phyloP scores from a whole-genome alignment of 306 rosid species.

The Abrus precatorius region DNA sequence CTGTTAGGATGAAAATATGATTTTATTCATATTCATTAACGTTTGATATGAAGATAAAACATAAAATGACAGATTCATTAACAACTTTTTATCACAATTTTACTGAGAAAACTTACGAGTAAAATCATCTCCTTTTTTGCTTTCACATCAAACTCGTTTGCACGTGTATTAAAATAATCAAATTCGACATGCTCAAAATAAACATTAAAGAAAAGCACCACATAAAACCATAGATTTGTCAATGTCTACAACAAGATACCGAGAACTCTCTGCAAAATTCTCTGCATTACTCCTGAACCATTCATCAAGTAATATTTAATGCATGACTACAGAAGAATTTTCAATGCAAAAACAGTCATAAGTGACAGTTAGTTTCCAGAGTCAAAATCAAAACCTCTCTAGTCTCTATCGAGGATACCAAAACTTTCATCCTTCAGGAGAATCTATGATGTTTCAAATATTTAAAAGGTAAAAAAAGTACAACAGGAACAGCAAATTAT shows the following conservation, averaged over 20 bases:
- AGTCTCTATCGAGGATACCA: constrained; percentile 39
- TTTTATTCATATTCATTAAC: background rate
- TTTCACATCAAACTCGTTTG: background rate
- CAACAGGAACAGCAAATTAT: constrained; percentile 43
- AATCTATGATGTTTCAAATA: constrained; percentile 43
- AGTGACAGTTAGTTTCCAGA: constrained; percentile 38
- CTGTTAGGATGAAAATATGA: background rate
- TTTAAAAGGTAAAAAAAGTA: background rate
- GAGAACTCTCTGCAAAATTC: constrained; percentile 2
- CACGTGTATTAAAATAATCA: background rate
- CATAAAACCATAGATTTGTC: background rate
- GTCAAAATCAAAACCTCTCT: constrained; percentile 44
- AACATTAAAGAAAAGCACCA: background rate
- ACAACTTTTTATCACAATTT: background rate
- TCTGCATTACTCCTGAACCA: constrained; percentile 34
- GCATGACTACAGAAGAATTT: constrained; percentile 19
- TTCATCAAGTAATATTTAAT: constrained; percentile 32
- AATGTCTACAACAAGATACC: background rate
- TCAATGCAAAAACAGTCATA: constrained; percentile 36
- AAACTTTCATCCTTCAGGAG: constrained; percentile 40
- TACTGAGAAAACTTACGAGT: background rate
- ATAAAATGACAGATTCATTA: background rate
- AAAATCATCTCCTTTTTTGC: background rate
- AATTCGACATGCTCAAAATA: background rate
- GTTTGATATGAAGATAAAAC: background rate